phyloP scores from a whole-genome alignment of 805 yeast genomes.

The Candida parachauliodes region DNA sequence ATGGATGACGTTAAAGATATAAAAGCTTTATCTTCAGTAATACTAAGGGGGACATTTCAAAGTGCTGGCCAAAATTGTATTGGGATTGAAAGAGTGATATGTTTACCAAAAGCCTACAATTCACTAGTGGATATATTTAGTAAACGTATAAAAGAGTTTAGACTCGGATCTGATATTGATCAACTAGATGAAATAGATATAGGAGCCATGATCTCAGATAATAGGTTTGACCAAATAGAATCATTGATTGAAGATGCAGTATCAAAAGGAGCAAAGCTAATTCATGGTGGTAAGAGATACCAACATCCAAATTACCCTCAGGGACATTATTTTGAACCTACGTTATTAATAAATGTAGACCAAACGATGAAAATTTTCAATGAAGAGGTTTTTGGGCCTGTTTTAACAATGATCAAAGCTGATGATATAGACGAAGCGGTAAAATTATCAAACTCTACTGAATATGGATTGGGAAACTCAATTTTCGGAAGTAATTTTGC shows the following conservation, averaged over 20 bases:
- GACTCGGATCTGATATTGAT: constrained; percentile 90
- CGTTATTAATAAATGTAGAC: constrained; percentile 79
- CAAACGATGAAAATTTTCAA: constrained; percentile 73
- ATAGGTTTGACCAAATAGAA: constrained; percentile 68
- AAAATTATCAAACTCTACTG: constrained; percentile 74
- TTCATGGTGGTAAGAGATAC: constrained; percentile 78
- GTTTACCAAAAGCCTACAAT: constrained; percentile 67
- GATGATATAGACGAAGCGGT: constrained; percentile 63
- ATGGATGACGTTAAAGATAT: constrained; percentile 71
- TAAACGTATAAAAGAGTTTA: constrained; percentile 54
- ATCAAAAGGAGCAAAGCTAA: constrained; percentile 69
- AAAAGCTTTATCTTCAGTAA: constrained; percentile 58
- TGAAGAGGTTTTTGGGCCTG: constrained; percentile 93
- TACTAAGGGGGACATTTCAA: constrained; percentile 95
- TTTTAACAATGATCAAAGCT: constrained; percentile 77
- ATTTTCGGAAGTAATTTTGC: constrained; percentile 69
- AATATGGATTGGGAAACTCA: constrained; percentile 89
- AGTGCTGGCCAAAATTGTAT: constrained; percentile 98
- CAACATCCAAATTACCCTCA: constrained; percentile 91
- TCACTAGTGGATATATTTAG: constrained; percentile 53
- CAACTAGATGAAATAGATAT: constrained; percentile 87
- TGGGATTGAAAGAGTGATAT: constrained; percentile 92
- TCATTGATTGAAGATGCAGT: constrained; percentile 71
- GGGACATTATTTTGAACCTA: constrained; percentile 92
- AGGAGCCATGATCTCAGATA: constrained; percentile 91